phyloP scores from a whole-genome alignment of 106 monocot species.

The Ottelia alismoides region DNA sequence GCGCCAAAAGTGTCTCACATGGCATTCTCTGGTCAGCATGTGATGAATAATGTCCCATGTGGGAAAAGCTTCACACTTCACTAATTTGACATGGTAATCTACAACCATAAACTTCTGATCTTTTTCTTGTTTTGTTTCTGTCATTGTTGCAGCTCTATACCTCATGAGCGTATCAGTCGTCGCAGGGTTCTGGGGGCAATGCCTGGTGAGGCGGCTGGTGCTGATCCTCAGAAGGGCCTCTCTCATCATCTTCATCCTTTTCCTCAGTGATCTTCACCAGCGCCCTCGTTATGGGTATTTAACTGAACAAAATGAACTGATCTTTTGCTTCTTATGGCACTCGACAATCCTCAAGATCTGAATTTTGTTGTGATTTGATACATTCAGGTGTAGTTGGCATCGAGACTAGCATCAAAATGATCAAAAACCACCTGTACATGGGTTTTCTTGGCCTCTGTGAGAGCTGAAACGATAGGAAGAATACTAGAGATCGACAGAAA shows the following conservation, averaged over 20 bases:
- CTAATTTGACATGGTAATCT: too few species aligned
- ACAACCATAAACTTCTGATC: too few species aligned
- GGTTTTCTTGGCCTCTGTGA: constrained; percentile 69
- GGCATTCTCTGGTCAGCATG: too few species aligned
- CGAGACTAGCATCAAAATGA: constrained; percentile 48
- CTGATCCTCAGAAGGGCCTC: constrained; percentile 56
- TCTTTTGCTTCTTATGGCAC: not conserved
- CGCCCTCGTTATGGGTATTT: constrained; percentile 88
- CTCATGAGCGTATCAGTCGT: constrained; percentile 48
- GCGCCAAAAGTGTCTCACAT: too few species aligned
- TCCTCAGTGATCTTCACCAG: constrained; percentile 81
- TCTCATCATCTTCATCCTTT: constrained; percentile 80
- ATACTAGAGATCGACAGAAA: not conserved
- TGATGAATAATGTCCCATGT: too few species aligned
- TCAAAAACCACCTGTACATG: constrained; percentile 62
- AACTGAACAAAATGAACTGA: too few species aligned
- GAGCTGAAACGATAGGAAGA: too few species aligned
- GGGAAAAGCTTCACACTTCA: too few species aligned
- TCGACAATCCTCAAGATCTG: not conserved
- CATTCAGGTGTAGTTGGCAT: constrained; percentile 56
- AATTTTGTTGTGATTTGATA: not conserved
- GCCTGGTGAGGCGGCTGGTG: constrained; percentile 59
- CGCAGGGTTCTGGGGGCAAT: constrained; percentile 92
- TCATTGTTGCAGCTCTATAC: constrained; percentile 49
- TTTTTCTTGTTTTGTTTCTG: not conserved